A percentile compares a stretch with the other conserved stretches of the same genome.
Evolutionary conservation across 2,329 filamentous ascomycete species (phyloP).

Genomic region (Fusarium proliferatum): DNA sequence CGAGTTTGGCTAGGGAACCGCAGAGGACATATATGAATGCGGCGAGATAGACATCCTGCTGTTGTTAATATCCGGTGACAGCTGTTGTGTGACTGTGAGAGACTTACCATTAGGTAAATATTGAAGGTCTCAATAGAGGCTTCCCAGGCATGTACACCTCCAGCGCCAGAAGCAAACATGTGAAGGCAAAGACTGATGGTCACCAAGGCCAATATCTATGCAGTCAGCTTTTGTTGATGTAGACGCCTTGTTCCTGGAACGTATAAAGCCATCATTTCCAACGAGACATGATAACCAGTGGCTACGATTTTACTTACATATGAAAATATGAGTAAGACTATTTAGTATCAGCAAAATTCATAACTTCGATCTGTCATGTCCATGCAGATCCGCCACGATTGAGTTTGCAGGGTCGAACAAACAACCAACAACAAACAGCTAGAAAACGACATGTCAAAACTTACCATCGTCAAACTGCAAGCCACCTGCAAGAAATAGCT

Average conservation of each 20-base stretch:
- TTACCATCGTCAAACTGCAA: slow-evolving; percentile 44
- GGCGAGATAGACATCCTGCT: slow-evolving; percentile 44
- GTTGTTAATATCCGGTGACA: not conserved
- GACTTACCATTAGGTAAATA: slow-evolving; percentile 40
- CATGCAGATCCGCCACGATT: not conserved
- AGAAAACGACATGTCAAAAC: slow-evolving; percentile 3
- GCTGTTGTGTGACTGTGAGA: rapidly evolving
- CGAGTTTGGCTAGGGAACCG: slow-evolving; percentile 51
- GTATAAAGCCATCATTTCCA: not conserved
- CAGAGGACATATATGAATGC: slow-evolving; percentile 50
- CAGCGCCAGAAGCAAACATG: slow-evolving; percentile 43
- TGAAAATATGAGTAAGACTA: slow-evolving; percentile 32
- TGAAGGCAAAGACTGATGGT: slow-evolving; percentile 39
- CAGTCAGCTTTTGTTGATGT: slow-evolving; percentile 2
- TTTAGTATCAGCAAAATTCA: slow-evolving; percentile 8
- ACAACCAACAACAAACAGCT: not conserved
- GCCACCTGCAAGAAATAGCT: slow-evolving; percentile 36
- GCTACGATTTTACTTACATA: slow-evolving; percentile 18
- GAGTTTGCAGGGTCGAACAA: not conserved
- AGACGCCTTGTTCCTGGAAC: rapidly evolving
- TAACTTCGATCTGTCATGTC: not conserved
- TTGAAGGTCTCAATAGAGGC: slow-evolving; percentile 45
- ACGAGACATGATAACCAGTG: not conserved
- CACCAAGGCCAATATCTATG: slow-evolving; percentile 28
- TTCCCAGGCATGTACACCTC: slow-evolving; percentile 49